A percentile compares a stretch with the other conserved stretches of the same genome.
Evolutionary conservation across 2,329 filamentous ascomycete species (phyloP).

Genomic region (Colletotrichum sp.): DNA sequence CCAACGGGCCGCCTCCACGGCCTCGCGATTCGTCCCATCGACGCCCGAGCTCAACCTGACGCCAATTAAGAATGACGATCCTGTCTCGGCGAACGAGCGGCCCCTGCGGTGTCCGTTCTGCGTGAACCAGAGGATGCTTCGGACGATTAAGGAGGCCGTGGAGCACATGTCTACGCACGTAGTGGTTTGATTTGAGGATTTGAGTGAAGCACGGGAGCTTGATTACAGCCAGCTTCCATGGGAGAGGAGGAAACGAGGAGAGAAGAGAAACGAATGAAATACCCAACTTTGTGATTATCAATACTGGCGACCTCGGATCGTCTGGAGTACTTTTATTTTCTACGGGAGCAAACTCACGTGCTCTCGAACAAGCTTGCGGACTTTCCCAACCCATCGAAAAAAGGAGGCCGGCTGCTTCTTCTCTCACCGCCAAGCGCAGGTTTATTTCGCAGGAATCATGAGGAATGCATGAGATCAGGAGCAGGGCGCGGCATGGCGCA

Average conservation of each 20-base stretch:
- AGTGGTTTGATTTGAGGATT: slow-evolving; percentile 46
- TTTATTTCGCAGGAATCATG: neutral
- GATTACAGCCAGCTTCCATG: neutral
- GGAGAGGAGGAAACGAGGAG: neutral
- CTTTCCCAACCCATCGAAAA: neutral
- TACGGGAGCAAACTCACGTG: neutral
- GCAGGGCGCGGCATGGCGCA: neutral
- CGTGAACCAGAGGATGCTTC: slow-evolving; percentile 65
- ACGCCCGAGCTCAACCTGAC: slow-evolving; percentile 55
- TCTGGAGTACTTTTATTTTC: neutral
- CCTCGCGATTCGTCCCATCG: slow-evolving; percentile 21
- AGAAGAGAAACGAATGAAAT: neutral
- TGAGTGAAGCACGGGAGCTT: neutral
- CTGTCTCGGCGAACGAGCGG: slow-evolving; percentile 49
- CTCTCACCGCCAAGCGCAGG: neutral
- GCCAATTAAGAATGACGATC: slow-evolving; percentile 56
- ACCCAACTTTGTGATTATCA: neutral
- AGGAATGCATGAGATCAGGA: neutral
- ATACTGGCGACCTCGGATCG: neutral
- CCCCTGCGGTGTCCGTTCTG: slow-evolving; percentile 65
- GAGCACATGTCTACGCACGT: slow-evolving; percentile 68
- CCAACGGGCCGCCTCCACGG: slow-evolving; percentile 21
- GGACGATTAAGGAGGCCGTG: slow-evolving; percentile 65
- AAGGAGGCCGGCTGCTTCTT: neutral
- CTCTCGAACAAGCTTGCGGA: neutral